Percentiles rank a stretch among this genome's conserved stretches.
Evolutionary conservation across 148 eudicot genomes (phyloP).

Genomic region (Talinum fruticosum): DNA sequence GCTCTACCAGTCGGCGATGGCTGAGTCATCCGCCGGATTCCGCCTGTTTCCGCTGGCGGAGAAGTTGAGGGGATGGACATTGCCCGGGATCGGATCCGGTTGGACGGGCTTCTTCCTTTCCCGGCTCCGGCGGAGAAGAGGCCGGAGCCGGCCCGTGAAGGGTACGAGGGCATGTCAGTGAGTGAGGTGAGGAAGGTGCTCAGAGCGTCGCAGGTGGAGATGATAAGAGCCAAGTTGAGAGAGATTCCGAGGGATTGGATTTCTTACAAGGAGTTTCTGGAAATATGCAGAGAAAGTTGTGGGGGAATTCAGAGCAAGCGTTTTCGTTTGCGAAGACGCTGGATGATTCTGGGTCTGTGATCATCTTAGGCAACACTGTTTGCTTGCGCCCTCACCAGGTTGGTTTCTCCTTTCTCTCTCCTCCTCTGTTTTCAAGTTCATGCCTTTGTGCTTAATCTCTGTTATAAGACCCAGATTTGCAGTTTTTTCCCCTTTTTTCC

Average conservation of each 20-base stretch:
- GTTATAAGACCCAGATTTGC: not conserved
- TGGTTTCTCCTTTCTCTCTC: slow-evolving; percentile 11
- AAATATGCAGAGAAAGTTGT: slow-evolving; percentile 42
- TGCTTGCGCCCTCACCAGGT: slow-evolving; percentile 89
- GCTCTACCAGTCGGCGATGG: slow-evolving; percentile 28
- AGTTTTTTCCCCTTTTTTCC: no score
- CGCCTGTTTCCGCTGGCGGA: slow-evolving; percentile 37
- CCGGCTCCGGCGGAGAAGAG: not conserved
- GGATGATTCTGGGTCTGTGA: slow-evolving; percentile 74
- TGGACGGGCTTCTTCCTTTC: slow-evolving; percentile 48
- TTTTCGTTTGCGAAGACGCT: slow-evolving; percentile 51
- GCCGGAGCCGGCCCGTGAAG: slow-evolving; percentile 15
- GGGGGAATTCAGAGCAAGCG: slow-evolving; percentile 45
- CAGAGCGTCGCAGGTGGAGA: slow-evolving; percentile 53
- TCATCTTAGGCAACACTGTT: slow-evolving; percentile 71
- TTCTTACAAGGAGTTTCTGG: slow-evolving; percentile 43
- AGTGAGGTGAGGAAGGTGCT: slow-evolving; percentile 63
- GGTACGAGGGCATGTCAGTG: slow-evolving; percentile 37
- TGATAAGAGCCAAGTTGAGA: slow-evolving; percentile 46
- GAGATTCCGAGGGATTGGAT: slow-evolving; percentile 38
- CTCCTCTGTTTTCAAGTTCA: not conserved
- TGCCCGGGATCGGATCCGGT: slow-evolving; percentile 40
- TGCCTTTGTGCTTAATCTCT: not conserved
- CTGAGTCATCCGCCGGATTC: slow-evolving; percentile 16
- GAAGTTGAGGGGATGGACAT: slow-evolving; percentile 56